phyloP scores from a whole-genome alignment of 2,329 filamentous ascomycete species.

The Corniculantispora saksenae region DNA sequence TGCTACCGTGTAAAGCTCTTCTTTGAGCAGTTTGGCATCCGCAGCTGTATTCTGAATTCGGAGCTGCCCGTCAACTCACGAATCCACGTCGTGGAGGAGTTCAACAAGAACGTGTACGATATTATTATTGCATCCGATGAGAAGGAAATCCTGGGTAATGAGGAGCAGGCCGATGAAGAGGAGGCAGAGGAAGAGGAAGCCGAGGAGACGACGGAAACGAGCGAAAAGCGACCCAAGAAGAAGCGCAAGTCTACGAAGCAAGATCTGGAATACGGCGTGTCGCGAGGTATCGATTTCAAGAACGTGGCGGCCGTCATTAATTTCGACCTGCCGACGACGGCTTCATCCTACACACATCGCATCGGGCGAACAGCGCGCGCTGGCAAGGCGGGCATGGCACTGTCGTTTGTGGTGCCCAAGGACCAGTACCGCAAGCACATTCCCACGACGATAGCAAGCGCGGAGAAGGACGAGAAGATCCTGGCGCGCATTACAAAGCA shows the following conservation, averaged over 20 bases:
- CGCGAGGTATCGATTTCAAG: slow-evolving; percentile 90
- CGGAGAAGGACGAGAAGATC: slow-evolving; percentile 82
- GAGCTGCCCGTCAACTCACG: slow-evolving; percentile 91
- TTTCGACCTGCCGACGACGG: slow-evolving; percentile 87
- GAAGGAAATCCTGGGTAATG: slow-evolving; percentile 71
- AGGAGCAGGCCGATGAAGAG: slow-evolving; percentile 45
- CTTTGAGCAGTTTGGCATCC: slow-evolving; percentile 94
- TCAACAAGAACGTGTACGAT: slow-evolving; percentile 95
- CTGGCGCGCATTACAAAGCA: slow-evolving; percentile 77
- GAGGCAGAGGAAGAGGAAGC: slow-evolving; percentile 45
- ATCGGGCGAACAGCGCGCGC: slow-evolving; percentile 92
- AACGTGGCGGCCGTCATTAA: slow-evolving; percentile 94
- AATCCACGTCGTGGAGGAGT: slow-evolving; percentile 93
- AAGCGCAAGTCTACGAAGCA: slow-evolving; percentile 65
- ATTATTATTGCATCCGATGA: slow-evolving; percentile 97
- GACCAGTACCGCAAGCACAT: slow-evolving; percentile 86
- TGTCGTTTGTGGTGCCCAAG: slow-evolving; percentile 90
- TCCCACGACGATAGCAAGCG: slow-evolving; percentile 73
- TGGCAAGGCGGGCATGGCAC: slow-evolving; percentile 86
- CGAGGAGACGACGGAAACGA: slow-evolving; percentile 29
- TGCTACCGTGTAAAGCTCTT: slow-evolving; percentile 94
- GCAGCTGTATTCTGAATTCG: slow-evolving; percentile 90
- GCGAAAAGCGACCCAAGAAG: slow-evolving; percentile 47
- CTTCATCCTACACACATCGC: slow-evolving; percentile 94
- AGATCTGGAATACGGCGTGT: slow-evolving; percentile 92